A percentile compares a stretch with the other conserved stretches of the same genome.
These are phyloP conservation scores for Zymoseptoria tritici DNA, from an alignment of 2,329 filamentous ascomycete species.

Conservation along the genomic window DNA sequence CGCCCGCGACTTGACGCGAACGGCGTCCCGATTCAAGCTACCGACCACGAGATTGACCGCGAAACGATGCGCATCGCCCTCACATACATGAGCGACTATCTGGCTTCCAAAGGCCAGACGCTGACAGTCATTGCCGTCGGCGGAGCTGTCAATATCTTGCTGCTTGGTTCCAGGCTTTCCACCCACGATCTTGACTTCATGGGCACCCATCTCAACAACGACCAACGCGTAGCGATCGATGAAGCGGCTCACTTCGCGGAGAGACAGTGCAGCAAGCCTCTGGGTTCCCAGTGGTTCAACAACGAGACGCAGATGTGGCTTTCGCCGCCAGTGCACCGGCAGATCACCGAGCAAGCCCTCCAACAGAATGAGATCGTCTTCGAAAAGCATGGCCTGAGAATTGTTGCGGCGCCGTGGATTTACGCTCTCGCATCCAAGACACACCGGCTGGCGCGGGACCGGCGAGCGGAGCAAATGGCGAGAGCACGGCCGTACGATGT, in stretches of 20 bases:
- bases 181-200: conserved; percentile 2
- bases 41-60: conserved; percentile 1
- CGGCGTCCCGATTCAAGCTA: background rate
- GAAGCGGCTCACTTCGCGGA: conserved; percentile 1
- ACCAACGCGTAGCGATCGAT: background rate
- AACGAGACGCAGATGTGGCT: conserved; percentile 2
- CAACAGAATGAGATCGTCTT: conserved; percentile 3
- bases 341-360: conserved; percentile 2
- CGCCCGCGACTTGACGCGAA: background rate
- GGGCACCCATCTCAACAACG: background rate
- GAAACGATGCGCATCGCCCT: conserved; percentile 1
- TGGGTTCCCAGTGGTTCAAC: conserved; percentile 5
- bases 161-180: background rate
- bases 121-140: conserved; percentile 1
- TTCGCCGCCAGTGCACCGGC: background rate
- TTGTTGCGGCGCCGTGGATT: conserved; percentile 4
- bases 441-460: background rate
- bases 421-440: conserved; percentile 3
- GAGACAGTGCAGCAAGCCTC: background rate
- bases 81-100: background rate
- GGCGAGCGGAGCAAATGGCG: background rate
- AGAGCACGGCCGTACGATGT: background rate
- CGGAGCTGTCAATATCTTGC: conserved; percentile 3
- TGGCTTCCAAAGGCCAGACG: background rate
- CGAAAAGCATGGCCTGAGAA: background rate